These are phyloP conservation scores for Trichoderma sp. DNA, from an alignment of 2,329 filamentous ascomycete genomes.

Conservation along the genomic window DNA sequence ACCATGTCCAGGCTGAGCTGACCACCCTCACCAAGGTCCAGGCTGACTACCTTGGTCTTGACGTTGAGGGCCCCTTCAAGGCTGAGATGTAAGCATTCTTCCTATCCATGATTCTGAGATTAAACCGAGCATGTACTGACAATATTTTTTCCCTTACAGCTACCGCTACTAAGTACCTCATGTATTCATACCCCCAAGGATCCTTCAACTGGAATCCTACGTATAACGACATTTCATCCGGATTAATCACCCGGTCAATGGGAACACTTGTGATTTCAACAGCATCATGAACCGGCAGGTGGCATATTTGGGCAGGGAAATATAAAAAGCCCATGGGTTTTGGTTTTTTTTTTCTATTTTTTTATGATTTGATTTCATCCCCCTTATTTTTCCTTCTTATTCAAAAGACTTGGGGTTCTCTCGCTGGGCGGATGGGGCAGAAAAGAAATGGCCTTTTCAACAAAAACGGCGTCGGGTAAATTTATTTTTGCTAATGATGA, in stretches of 20 bases:
- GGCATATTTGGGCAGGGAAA: constrained; percentile 35
- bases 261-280: constrained; percentile 43
- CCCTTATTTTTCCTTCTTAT: constrained; percentile 22
- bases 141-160: constrained; percentile 22
- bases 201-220: constrained; percentile 41
- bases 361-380: neutral
- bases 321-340: constrained; percentile 29
- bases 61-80: constrained; percentile 91
- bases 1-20: constrained; percentile 92
- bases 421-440: constrained; percentile 31
- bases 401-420: constrained; percentile 25
- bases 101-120: neutral
- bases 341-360: neutral
- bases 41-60: constrained; percentile 90
- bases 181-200: constrained; percentile 34
- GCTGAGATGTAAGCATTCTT: constrained; percentile 68
- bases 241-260: constrained; percentile 32
- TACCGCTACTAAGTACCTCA: constrained; percentile 44
- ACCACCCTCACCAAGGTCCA: constrained; percentile 80
- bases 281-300: constrained; percentile 43
- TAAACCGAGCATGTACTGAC: constrained; percentile 21
- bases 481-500: constrained; percentile 37
- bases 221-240: constrained; percentile 35
- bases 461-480: constrained; percentile 37
- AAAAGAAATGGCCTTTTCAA: constrained; percentile 41